Evolutionary conservation across 106 monocot genomes (phyloP), one percentile per base, ranked within the genome.

Genomic region (Allium fistulosum): DNA sequence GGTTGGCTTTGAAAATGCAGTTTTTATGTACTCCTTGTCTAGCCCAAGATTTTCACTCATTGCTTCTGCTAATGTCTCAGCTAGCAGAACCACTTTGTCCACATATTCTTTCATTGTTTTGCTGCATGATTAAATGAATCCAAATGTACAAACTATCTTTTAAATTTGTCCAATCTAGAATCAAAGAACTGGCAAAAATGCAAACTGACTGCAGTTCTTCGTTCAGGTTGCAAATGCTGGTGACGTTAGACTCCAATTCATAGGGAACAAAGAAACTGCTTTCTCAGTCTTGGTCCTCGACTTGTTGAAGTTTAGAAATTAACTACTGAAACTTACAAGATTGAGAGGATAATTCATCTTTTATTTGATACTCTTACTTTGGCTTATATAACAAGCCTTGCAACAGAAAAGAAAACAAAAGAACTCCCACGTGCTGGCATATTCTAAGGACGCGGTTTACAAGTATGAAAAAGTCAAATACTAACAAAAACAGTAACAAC

Each of bases 21-120:
- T 87, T 78, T 76, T 84, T 13, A 91, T 26, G 77, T 87, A 65
- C 16, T 72, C 74, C 65, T 76, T 84, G 10, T 70, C 79, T 17
- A 87, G 69, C 10, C 87, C 91, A 10, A 91, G 84, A 68, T 85
- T 91, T 48, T 87, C 82, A 51, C 82, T 80, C 70, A 87, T 63
- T 48, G 53, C 26, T 51, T 80, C 80, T 17, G 77, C 68, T 1
- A 91, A 77, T 63, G 48, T 77, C 67, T 91, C 84, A 7, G 84
- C 87, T 46, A 91, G 8, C 48, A 73, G 72, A 26, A 75, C 69
- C 67, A 84, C 17, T 53, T 78, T 68, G 28, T 74, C 57, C 9
- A 79, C 75, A 46, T 79, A 91, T 11, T 61, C 72, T 47, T 74
- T 45, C 71, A 87, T 76, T 13, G 79, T 71, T 51, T 73, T 37